phyloP scores from a whole-genome alignment of 805 yeast genomes.

The Wickerhamomyces strasburgensis region DNA sequence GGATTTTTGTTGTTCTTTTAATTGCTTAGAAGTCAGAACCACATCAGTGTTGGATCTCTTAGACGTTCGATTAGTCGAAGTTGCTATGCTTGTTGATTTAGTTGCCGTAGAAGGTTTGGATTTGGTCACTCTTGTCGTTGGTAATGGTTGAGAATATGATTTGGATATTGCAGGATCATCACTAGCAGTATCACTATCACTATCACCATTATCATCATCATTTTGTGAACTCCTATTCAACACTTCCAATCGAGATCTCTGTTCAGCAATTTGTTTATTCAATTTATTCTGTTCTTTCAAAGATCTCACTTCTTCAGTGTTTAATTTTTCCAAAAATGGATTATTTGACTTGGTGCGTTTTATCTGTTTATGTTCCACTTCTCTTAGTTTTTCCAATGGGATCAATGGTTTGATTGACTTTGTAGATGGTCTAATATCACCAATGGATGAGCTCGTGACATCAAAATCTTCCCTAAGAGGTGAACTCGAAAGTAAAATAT shows the following conservation, averaged over 20 bases:
- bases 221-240: not conserved
- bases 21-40: no score
- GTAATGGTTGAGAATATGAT: not conserved
- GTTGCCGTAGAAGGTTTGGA: not conserved
- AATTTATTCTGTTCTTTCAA: not conserved
- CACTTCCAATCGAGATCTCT: not conserved
- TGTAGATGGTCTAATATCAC: constrained; percentile 2
- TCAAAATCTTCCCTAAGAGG: not conserved
- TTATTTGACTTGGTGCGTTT: constrained; percentile 2
- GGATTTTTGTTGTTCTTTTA: constrained; percentile 9
- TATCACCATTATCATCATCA: not conserved
- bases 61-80: not conserved
- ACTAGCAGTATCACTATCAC: not conserved
- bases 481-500: constrained; percentile 10
- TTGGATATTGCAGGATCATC: no score
- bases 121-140: not conserved
- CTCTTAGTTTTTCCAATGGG: not conserved
- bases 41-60: not conserved
- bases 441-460: constrained; percentile 6
- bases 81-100: no score
- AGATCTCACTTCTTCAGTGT: constrained; percentile 1
- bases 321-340: constrained; percentile 5
- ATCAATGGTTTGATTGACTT: constrained; percentile 1
- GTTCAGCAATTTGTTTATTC: constrained; percentile 1
- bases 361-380: constrained; percentile 1